These are phyloP conservation scores for Lachancea waltii DNA, from an alignment of 805 yeast genomes.

Conservation along the genomic window DNA sequence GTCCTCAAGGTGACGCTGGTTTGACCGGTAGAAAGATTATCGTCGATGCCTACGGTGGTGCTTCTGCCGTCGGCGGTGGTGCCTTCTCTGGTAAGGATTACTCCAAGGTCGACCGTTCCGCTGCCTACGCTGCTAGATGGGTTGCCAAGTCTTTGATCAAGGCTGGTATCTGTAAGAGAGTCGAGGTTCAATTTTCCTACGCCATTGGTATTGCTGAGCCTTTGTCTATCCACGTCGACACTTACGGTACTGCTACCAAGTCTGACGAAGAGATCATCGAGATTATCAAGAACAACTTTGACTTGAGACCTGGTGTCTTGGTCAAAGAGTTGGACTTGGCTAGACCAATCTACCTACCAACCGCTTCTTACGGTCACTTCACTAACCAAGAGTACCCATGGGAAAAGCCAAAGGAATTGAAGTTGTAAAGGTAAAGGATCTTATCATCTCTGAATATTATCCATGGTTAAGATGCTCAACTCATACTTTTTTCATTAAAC, in stretches of 20 bases:
- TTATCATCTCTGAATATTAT: not conserved
- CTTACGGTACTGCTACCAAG: constrained; percentile 95
- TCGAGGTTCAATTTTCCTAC: constrained; percentile 95
- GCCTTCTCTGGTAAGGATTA: constrained; percentile 99
- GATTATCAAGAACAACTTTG: constrained; percentile 90
- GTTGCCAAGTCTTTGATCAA: constrained; percentile 96
- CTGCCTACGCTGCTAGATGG: constrained; percentile 99
- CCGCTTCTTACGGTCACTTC: constrained; percentile 99
- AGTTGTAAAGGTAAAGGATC: constrained; percentile 36
- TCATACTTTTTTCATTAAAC: constrained; percentile 1
- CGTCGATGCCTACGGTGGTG: constrained; percentile 99
- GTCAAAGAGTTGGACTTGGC: constrained; percentile 96
- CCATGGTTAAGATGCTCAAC: constrained; percentile 4
- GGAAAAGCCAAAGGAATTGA: constrained; percentile 91
- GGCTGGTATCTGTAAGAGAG: constrained; percentile 95
- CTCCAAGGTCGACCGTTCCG: constrained; percentile 99
- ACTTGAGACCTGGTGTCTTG: constrained; percentile 98
- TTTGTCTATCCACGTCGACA: constrained; percentile 92
- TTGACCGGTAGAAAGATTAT: constrained; percentile 98
- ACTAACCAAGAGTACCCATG: constrained; percentile 98
- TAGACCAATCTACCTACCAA: constrained; percentile 97
- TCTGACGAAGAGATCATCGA: constrained; percentile 84
- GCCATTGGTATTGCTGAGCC: constrained; percentile 99
- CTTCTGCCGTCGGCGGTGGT: constrained; percentile 99
- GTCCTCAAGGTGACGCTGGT: constrained; percentile 99